A percentile compares a stretch with the other conserved stretches of the same genome.
Evolutionary conservation across 495 filamentous ascomycete species (phyloP).

Genomic region (Annulohypoxylon nitens): DNA sequence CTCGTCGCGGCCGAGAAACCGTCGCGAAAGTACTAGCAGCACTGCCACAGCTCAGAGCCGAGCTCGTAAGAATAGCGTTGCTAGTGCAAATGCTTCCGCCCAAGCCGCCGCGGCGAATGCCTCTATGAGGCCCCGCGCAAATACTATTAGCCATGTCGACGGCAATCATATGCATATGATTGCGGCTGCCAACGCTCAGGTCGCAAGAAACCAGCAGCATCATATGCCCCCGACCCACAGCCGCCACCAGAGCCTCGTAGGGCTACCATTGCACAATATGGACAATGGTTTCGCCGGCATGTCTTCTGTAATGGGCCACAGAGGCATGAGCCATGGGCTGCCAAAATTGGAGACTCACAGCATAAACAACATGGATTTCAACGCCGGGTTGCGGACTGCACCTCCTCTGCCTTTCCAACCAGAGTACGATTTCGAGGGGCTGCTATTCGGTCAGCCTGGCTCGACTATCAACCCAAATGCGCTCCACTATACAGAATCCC

Average conservation of each 20-base stretch:
- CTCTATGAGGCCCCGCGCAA: slow-evolving; percentile 88
- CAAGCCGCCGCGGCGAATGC: slow-evolving; percentile 57
- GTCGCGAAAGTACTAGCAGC: slow-evolving; percentile 85
- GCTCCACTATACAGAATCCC: slow-evolving; percentile 90
- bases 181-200: slow-evolving; percentile 66
- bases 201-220: slow-evolving; percentile 63
- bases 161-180: slow-evolving; percentile 77
- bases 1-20: slow-evolving; percentile 86
- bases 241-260: slow-evolving; percentile 75
- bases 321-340: slow-evolving; percentile 74
- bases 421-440: slow-evolving; percentile 80
- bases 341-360: slow-evolving; percentile 87
- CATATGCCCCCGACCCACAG: slow-evolving; percentile 68
- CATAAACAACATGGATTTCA: slow-evolving; percentile 66
- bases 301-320: slow-evolving; percentile 73
- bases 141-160: slow-evolving; percentile 97
- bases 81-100: slow-evolving; percentile 66
- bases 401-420: slow-evolving; percentile 78
- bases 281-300: slow-evolving; percentile 73
- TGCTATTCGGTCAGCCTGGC: slow-evolving; percentile 73
- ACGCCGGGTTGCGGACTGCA: slow-evolving; percentile 80
- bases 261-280: slow-evolving; percentile 72
- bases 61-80: slow-evolving; percentile 93
- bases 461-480: slow-evolving; percentile 95
- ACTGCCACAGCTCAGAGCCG: slow-evolving; percentile 74